Evolutionary conservation across 495 filamentous ascomycete genomes (phyloP).

Genomic region (Xylaria bambusicola): DNA sequence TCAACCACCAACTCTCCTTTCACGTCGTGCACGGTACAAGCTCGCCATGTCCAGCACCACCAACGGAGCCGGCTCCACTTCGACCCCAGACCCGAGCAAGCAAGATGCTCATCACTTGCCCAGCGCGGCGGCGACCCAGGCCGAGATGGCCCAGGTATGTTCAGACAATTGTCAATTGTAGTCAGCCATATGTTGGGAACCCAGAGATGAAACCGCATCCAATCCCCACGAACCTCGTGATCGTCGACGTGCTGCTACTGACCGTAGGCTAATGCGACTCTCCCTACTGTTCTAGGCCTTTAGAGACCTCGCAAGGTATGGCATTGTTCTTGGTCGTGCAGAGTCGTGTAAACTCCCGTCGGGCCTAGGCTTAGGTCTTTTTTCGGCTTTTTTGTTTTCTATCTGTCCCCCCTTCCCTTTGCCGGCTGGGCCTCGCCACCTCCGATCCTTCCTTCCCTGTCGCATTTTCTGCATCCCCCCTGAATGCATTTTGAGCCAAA

Average conservation of each 20-base stretch:
- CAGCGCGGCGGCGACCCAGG: constrained; percentile 22
- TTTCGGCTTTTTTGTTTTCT: not conserved
- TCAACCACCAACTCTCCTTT: not conserved
- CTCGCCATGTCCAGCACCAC: constrained; percentile 5
- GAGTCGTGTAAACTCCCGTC: too few relatives aligned
- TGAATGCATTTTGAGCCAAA: constrained; percentile 15
- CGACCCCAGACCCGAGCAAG: constrained; percentile 1
- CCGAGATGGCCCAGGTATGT: constrained; percentile 36
- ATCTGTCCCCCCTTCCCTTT: not conserved
- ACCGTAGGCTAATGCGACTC: constrained; percentile 21
- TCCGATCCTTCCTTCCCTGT: constrained; percentile 1
- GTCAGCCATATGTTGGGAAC: not conserved
- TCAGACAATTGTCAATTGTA: not conserved
- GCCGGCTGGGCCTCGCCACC: not conserved
- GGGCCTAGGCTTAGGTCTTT: constrained; percentile 7
- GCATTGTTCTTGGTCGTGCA: too few relatives aligned
- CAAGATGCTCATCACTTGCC: constrained; percentile 6
- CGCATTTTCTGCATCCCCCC: constrained; percentile 11
- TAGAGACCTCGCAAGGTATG: constrained; percentile 51
- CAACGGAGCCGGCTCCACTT: constrained; percentile 5
- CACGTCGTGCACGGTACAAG: not conserved
- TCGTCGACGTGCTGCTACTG: not conserved
- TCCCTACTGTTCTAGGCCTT: constrained; percentile 41
- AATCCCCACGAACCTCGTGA: not conserved
- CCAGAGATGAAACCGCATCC: not conserved